Evolutionary conservation across 768 basidiomycete genomes (phyloP).

Genomic region (Thelephora aurantiotincta): DNA sequence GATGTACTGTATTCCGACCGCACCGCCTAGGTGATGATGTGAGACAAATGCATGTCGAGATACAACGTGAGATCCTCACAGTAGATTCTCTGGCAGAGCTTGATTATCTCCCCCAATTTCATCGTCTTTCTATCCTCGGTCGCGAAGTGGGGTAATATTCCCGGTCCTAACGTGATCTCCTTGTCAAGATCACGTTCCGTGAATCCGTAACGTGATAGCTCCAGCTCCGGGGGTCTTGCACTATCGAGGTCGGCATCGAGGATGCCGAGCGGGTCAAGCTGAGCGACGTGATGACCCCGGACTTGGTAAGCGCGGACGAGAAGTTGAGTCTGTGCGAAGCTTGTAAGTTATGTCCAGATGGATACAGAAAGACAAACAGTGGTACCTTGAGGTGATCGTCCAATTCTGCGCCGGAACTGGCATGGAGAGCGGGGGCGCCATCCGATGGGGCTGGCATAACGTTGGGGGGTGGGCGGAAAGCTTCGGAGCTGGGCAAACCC

Average conservation of each 20-base stretch:
- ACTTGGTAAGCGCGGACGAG: conserved; percentile 98
- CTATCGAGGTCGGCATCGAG: conserved; percentile 77
- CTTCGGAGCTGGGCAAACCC: conserved; percentile 63
- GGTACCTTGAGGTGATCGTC: conserved; percentile 89
- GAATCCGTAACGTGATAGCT: conserved; percentile 90
- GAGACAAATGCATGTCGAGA: not conserved
- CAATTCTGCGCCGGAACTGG: conserved; percentile 58
- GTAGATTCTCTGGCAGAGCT: conserved; percentile 82
- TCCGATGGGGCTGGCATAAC: conserved; percentile 59
- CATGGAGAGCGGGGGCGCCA: conserved; percentile 66
- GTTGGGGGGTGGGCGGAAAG: conserved; percentile 75
- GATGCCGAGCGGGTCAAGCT: conserved; percentile 92
- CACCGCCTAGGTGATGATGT: conserved; percentile 42
- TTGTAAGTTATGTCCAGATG: conserved; percentile 1
- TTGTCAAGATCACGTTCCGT: conserved; percentile 89
- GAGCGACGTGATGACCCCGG: conserved; percentile 91
- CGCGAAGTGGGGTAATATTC: conserved; percentile 92
- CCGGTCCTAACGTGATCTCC: conserved; percentile 88
- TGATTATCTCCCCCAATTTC: conserved; percentile 85
- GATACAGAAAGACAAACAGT: not conserved
- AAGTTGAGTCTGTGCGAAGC: conserved; percentile 66
- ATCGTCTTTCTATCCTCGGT: conserved; percentile 77
- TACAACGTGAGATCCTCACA: conserved; percentile 39
- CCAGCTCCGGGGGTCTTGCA: conserved; percentile 74
- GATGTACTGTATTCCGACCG: conserved; percentile 80